Percentiles rank a stretch among this genome's conserved stretches.
Conservation (phyloP, 768 basidiomycete genomes). For the Russula emetica region DNA sequence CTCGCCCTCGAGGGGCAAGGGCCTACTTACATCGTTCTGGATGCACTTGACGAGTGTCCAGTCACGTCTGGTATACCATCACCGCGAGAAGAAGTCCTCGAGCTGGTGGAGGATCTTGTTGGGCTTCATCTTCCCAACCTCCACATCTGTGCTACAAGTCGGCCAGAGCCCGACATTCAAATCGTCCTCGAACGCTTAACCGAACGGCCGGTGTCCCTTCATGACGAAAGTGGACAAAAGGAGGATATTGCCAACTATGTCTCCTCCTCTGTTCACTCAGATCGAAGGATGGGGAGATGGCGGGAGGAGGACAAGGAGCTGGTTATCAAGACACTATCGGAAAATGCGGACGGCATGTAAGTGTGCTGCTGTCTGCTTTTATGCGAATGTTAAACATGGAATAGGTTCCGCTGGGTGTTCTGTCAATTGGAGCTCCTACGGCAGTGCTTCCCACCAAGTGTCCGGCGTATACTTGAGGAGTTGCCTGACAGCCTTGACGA, state of each 20-base stretch:
- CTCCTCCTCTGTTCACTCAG: neutral
- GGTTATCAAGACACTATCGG: neutral
- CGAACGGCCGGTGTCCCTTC: neutral
- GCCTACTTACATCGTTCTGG: too few species aligned
- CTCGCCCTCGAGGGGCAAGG: too few species aligned
- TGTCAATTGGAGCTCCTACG: neutral
- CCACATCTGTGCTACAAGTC: constrained; percentile 10
- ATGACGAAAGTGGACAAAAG: neutral
- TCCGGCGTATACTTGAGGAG: neutral
- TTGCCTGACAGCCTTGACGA: neutral
- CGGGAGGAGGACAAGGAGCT: neutral
- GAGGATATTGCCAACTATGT: neutral
- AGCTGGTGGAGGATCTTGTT: too few species aligned
- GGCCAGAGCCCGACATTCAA: constrained; percentile 7
- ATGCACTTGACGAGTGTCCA: too few species aligned
- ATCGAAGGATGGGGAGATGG: neutral
- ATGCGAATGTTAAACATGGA: too few species aligned
- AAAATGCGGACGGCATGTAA: constrained; percentile 1
- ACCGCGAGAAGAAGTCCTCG: too few species aligned
- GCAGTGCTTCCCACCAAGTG: neutral
- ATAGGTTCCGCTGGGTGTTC: neutral
- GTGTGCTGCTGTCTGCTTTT: neutral
- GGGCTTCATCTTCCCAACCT: neutral
- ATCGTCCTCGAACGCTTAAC: neutral
- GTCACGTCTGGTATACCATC: too few species aligned